Evolutionary conservation across 169 alveolate species (phyloP).

Genomic region (Blepharisma undulans): DNA sequence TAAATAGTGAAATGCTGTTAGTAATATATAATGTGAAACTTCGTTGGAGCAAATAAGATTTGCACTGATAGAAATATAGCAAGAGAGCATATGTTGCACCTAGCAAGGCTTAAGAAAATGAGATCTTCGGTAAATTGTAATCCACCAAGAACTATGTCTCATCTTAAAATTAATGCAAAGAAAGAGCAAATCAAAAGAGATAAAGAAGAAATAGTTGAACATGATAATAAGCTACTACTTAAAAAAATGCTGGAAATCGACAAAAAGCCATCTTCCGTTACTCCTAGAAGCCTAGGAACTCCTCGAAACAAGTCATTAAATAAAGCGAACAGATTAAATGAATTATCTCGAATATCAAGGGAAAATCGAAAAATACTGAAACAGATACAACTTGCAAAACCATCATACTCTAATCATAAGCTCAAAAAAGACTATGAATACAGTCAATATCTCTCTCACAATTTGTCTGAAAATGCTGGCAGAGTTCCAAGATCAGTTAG

Average conservation of each 20-base stretch:
- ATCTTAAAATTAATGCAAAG: neutral
- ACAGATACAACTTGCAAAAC: neutral
- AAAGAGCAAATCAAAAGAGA: neutral
- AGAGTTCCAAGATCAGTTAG: neutral
- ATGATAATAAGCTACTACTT: neutral
- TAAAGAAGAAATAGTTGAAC: neutral
- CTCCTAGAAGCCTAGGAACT: neutral
- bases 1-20: no score
- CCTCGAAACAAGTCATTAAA: neutral
- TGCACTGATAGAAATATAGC: neutral
- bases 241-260: neutral
- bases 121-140: neutral
- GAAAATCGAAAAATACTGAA: neutral
- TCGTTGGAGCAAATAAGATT: neutral
- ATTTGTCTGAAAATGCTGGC: neutral
- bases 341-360: neutral
- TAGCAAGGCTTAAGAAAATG: neutral
- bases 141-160: conserved; percentile 7
- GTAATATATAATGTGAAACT: neutral
- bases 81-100: neutral
- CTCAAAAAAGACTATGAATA: neutral
- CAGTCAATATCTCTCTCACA: neutral
- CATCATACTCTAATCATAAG: neutral
- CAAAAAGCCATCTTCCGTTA: neutral
- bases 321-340: neutral